Evolutionary conservation across 345 rosid genomes (phyloP).

Genomic region (Aegle marmelos): DNA sequence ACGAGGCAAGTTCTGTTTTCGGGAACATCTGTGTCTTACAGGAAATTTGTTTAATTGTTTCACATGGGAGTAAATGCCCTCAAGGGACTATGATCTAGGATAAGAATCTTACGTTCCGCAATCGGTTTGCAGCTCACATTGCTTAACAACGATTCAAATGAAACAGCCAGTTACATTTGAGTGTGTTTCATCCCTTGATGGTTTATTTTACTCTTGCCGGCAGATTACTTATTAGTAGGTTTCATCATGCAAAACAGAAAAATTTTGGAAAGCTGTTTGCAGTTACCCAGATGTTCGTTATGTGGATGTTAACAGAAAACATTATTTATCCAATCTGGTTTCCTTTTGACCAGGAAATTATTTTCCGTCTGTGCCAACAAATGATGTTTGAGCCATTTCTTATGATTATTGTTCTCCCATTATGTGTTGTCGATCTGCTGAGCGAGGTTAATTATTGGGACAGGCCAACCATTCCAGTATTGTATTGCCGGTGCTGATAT

Average conservation of each 20-base stretch:
- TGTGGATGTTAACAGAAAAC: neutral
- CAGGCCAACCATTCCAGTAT: neutral
- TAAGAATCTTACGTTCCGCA: too few relatives aligned
- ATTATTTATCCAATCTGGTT: neutral
- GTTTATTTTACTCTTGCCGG: neutral
- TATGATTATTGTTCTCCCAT: neutral
- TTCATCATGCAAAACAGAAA: neutral
- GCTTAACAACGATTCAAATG: too few relatives aligned
- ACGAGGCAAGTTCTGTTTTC: too few relatives aligned
- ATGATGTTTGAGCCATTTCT: neutral
- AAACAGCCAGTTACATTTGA: neutral
- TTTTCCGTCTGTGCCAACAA: neutral
- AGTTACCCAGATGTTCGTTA: neutral
- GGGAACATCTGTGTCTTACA: too few relatives aligned
- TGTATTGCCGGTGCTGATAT: neutral
- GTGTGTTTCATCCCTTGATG: neutral
- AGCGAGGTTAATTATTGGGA: slow-evolving; percentile 2
- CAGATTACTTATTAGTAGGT: neutral
- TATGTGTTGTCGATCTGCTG: neutral
- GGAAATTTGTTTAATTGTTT: neutral
- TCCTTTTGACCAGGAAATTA: neutral
- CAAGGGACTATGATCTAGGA: neutral
- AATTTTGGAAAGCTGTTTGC: neutral
- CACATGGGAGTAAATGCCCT: neutral
- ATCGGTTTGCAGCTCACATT: neutral